A percentile compares a stretch with the other conserved stretches of the same genome.
phyloP scores from a whole-genome alignment of 805 yeast species.

The Wickerhamomyces rabaulensis region DNA sequence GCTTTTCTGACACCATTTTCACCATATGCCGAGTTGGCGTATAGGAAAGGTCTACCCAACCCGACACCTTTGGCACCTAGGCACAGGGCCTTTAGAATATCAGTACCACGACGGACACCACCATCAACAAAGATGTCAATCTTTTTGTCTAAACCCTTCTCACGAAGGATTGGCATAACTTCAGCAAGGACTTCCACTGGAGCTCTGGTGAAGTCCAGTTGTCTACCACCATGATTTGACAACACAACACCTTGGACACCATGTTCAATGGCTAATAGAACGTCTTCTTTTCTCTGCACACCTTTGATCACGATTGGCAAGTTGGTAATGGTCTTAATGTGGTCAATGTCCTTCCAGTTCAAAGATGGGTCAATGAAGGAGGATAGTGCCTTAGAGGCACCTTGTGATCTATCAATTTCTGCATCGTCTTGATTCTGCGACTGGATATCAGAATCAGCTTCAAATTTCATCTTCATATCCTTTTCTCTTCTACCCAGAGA shows the following conservation, averaged over 20 bases:
- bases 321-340: conserved; percentile 49
- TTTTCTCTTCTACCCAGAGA: conserved; percentile 88
- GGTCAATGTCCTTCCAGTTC: conserved; percentile 59
- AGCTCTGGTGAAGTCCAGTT: conserved; percentile 76
- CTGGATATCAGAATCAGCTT: conserved; percentile 43
- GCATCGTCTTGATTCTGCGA: conserved; percentile 41
- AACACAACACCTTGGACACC: conserved; percentile 77
- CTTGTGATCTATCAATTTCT: conserved; percentile 61
- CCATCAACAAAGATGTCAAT: conserved; percentile 63
- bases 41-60: conserved; percentile 60
- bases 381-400: conserved; percentile 85
- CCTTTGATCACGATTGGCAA: conserved; percentile 76
- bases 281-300: conserved; percentile 80
- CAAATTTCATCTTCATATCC: conserved; percentile 65
- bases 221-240: conserved; percentile 90
- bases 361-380: conserved; percentile 72
- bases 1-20: conserved; percentile 59
- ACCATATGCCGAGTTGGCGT: conserved; percentile 60
- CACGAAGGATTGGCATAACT: conserved; percentile 46
- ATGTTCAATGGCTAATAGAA: conserved; percentile 60
- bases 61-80: conserved; percentile 72
- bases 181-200: conserved; percentile 74
- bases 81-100: conserved; percentile 59
- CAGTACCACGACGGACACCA: conserved; percentile 66
- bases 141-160: conserved; percentile 40